A percentile compares a stretch with the other conserved stretches of the same genome.
These are phyloP conservation scores for Sarcodon aspratus DNA, from an alignment of 768 basidiomycete species.

Conservation along the genomic window DNA sequence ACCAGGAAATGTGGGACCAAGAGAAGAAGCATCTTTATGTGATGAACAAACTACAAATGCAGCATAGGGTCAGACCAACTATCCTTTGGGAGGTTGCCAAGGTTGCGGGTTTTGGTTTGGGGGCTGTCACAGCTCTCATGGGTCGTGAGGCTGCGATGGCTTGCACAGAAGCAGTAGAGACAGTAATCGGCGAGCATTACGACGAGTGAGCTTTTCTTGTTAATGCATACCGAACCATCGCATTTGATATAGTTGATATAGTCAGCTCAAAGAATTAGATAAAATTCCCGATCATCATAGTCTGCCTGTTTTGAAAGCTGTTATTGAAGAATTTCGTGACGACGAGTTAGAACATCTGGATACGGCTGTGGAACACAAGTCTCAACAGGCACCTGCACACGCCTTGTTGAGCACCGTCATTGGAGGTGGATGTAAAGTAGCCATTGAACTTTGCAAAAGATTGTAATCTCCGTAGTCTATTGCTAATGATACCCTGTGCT, in stretches of 20 bases:
- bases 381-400: slow-evolving; percentile 87
- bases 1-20: slow-evolving; percentile 96
- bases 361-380: slow-evolving; percentile 77
- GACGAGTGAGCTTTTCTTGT: slow-evolving; percentile 65
- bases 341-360: slow-evolving; percentile 94
- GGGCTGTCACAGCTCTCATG: slow-evolving; percentile 76
- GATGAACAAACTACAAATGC: slow-evolving; percentile 75
- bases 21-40: slow-evolving; percentile 86
- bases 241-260: slow-evolving; percentile 17
- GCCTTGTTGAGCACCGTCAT: slow-evolving; percentile 80
- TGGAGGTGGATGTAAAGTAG: slow-evolving; percentile 77
- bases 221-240: neutral
- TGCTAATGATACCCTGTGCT: slow-evolving; percentile 1
- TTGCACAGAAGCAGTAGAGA: slow-evolving; percentile 96
- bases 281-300: slow-evolving; percentile 63
- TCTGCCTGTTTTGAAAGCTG: slow-evolving; percentile 55
- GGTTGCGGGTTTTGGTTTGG: slow-evolving; percentile 77
- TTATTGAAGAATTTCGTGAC: slow-evolving; percentile 80
- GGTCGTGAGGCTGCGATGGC: slow-evolving; percentile 96
- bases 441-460: slow-evolving; percentile 83
- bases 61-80: slow-evolving; percentile 81
- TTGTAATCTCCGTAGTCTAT: slow-evolving; percentile 29
- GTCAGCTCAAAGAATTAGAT: slow-evolving; percentile 74
- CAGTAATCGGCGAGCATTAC: slow-evolving; percentile 96
- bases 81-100: slow-evolving; percentile 77